Evolutionary conservation across 164 flowering plant genomes (phyloP).

Genomic region (Magnolia sinica): DNA sequence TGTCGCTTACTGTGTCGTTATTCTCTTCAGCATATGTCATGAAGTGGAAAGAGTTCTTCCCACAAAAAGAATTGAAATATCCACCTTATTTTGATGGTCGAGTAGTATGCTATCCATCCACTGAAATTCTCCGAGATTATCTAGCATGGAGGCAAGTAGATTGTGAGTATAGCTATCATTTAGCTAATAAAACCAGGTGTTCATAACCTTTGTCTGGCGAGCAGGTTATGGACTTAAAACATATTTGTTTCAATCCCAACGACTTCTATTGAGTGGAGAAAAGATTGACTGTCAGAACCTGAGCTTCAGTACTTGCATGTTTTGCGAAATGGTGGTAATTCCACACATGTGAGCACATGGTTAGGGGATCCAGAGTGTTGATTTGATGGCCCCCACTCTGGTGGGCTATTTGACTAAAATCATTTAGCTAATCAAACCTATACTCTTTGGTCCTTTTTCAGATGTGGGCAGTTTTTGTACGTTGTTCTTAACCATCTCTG

Average conservation of each 20-base stretch:
- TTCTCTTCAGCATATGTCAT: conserved; percentile 59
- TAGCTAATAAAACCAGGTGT: background rate
- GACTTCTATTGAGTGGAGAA: background rate
- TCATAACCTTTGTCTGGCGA: background rate
- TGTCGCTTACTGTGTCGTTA: conserved; percentile 57
- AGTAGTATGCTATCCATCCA: conserved; percentile 72
- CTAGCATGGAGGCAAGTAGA: conserved; percentile 93
- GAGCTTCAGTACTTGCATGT: background rate
- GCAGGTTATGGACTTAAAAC: background rate
- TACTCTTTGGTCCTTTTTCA: too few relatives aligned
- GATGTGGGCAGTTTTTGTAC: too few relatives aligned
- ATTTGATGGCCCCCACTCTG: background rate
- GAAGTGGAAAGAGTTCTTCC: conserved; percentile 70
- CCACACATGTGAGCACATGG: background rate
- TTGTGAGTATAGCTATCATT: conserved; percentile 47
- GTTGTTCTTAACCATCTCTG: too few relatives aligned
- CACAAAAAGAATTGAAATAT: conserved; percentile 47
- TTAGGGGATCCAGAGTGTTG: background rate
- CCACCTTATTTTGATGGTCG: conserved; percentile 84
- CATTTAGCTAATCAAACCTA: background rate
- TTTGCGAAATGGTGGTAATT: background rate
- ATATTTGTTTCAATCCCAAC: background rate
- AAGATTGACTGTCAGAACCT: background rate
- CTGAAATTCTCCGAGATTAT: conserved; percentile 59
- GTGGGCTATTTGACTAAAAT: background rate